A percentile compares a stretch with the other conserved stretches of the same genome.
Conservation (phyloP, 2,329 filamentous ascomycete genomes). For the Coccinonectria pachysandricola region DNA sequence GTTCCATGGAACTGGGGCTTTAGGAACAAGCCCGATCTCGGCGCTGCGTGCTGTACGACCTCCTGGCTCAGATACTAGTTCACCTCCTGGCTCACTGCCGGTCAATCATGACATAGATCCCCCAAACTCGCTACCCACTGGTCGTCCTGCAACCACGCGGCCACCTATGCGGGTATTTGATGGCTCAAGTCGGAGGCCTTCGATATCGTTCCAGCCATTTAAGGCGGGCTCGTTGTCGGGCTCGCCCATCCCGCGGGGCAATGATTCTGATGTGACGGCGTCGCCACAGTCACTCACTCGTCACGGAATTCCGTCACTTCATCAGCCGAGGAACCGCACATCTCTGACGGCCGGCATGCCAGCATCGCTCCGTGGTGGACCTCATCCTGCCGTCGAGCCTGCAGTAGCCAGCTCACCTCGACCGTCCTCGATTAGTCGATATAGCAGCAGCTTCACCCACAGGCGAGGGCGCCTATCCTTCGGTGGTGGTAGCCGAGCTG, state of each 20-base stretch:
- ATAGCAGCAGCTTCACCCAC: conserved; percentile 91
- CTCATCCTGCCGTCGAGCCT: conserved; percentile 50
- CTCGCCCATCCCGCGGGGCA: conserved; percentile 53
- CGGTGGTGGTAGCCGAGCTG: conserved; percentile 55
- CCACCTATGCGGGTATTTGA: conserved; percentile 39
- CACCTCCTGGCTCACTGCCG: conserved; percentile 43
- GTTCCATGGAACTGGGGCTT: conserved; percentile 68
- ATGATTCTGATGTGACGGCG: conserved; percentile 40
- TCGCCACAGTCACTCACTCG: conserved; percentile 45
- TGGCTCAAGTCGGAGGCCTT: conserved; percentile 56
- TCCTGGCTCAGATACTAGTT: conserved; percentile 52
- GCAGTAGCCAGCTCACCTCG: conserved; percentile 69
- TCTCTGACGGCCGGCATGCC: conserved; percentile 69
- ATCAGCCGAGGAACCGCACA: conserved; percentile 54
- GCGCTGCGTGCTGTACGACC: conserved; percentile 61
- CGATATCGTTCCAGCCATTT: conserved; percentile 88
- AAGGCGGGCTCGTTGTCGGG: conserved; percentile 92
- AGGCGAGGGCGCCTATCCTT: conserved; percentile 69
- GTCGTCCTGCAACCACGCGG: conserved; percentile 20
- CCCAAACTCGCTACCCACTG: conserved; percentile 44
- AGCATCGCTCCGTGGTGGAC: conserved; percentile 57
- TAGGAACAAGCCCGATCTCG: conserved; percentile 79
- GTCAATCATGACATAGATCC: conserved; percentile 34
- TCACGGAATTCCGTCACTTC: conserved; percentile 35
- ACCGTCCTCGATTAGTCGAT: conserved; percentile 66